Evolutionary conservation across 352 stramenopile genomes (phyloP), one percentile per base, ranked within the genome.

Genomic region (Pythium volutum): DNA sequence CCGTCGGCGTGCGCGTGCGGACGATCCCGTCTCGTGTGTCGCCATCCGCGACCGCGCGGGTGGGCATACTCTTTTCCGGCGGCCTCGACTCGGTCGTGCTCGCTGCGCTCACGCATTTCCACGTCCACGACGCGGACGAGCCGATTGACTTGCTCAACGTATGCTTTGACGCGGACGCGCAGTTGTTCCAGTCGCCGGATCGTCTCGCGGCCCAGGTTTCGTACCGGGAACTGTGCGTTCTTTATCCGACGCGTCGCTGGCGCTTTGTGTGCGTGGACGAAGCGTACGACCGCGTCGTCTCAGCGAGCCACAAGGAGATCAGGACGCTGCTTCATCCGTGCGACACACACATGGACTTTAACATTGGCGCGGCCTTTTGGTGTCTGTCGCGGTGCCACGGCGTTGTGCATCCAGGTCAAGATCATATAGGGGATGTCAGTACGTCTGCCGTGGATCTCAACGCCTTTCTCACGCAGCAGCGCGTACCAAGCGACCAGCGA

Each of bases 341-440:
- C 39, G 79, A 87, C 14, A 97, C 87, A 3, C 89, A 97, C 50
- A 99, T 99, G 97, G 96, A 99, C 77, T 97, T 99, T 42, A 99
- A 99, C 71, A 98, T 99, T 67, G 96, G 78, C 15, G 82, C 85
- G 1, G 97, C 96, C 25, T 93, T 99, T 63, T 98, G 89, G 89
- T 98, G 98, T 73, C 92, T 97, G 23, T 82, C 91, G 36, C 74
- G 81, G 34, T 95, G 89, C 16, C 41, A 61, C 3, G 84, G 88
- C 31, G 54, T 62, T 20, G 25, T 87, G 42, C 59, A 49, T 31
- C 39, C 29, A 50, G 65, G 42, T 22, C 29, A 63, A 22, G 14
- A 47, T 0, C 36, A 46, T 20, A 26, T 31, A 12, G 26, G 20
- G 49, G 49, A 55, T 22, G 18, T 31, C 38, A 45, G 38, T 45